Percentiles rank a stretch among this genome's conserved stretches.
These are phyloP conservation scores for Cladosporium sp. DNA, from an alignment of 2,329 filamentous ascomycete species.

Conservation along the genomic window DNA sequence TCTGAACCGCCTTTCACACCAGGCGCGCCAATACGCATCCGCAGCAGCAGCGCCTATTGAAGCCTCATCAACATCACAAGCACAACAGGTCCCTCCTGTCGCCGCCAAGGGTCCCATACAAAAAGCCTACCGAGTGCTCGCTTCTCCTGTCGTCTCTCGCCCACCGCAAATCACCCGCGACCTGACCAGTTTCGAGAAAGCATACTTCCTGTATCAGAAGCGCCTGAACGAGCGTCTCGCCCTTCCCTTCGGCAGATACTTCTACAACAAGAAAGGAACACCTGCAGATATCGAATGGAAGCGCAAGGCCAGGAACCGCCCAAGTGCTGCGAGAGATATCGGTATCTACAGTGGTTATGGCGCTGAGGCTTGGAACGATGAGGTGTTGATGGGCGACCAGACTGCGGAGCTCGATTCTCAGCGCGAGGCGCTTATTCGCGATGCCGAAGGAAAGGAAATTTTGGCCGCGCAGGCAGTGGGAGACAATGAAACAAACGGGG, in stretches of 20 bases:
- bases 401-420: slow-evolving; percentile 62
- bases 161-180: slow-evolving; percentile 81
- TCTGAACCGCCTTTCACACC: slow-evolving; percentile 37
- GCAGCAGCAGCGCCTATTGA: slow-evolving; percentile 34
- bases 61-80: slow-evolving; percentile 22
- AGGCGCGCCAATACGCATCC: slow-evolving; percentile 30
- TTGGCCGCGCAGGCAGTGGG: slow-evolving; percentile 47
- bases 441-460: slow-evolving; percentile 58
- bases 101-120: slow-evolving; percentile 41
- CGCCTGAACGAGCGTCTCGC: slow-evolving; percentile 89
- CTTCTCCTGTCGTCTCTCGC: slow-evolving; percentile 80
- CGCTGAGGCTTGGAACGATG: slow-evolving; percentile 83
- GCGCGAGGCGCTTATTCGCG: slow-evolving; percentile 66
- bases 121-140: slow-evolving; percentile 44
- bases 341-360: slow-evolving; percentile 75
- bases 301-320: slow-evolving; percentile 72
- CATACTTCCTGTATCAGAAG: slow-evolving; percentile 96
- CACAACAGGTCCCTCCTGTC: slow-evolving; percentile 25
- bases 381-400: slow-evolving; percentile 70
- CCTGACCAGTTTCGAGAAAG: slow-evolving; percentile 81
- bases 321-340: slow-evolving; percentile 76
- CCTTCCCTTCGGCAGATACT: slow-evolving; percentile 80
- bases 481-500: slow-evolving; percentile 38
- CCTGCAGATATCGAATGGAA: slow-evolving; percentile 85
- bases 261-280: slow-evolving; percentile 93